Conservation (phyloP, 345 rosid genomes). For the Eucalyptus pauciflora region DNA sequence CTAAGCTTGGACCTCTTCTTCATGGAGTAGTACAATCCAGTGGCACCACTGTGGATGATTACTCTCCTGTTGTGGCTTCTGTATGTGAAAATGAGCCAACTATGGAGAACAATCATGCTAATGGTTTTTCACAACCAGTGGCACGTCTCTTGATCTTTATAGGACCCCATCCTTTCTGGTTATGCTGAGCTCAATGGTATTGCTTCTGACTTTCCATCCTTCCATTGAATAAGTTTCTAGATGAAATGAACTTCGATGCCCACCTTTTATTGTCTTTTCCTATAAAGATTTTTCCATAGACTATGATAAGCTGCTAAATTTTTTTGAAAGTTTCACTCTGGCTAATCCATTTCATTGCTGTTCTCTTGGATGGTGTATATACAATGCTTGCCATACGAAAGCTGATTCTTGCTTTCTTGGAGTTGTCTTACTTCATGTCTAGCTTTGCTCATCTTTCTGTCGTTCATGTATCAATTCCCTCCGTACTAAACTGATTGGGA, state of each 20-base stretch:
- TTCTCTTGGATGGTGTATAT: background rate
- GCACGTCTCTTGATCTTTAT: too few species aligned
- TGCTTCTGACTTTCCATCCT: background rate
- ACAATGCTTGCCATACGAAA: background rate
- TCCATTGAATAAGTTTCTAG: background rate
- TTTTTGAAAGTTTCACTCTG: background rate
- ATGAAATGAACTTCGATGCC: background rate
- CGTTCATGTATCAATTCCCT: background rate
- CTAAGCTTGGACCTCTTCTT: constrained; percentile 44
- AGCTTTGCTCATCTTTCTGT: background rate
- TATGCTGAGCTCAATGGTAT: background rate
- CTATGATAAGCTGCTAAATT: background rate
- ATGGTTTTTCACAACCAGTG: too few species aligned
- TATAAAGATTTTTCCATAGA: background rate
- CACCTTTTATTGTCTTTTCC: background rate
- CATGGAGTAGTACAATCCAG: constrained; percentile 28
- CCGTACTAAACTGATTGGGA: background rate
- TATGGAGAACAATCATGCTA: too few species aligned
- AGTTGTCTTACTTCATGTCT: background rate
- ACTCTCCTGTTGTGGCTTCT: constrained; percentile 42
- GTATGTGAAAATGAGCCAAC: too few species aligned
- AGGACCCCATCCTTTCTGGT: background rate
- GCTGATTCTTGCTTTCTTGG: background rate
- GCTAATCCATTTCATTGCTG: background rate
- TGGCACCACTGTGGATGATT: constrained; percentile 30